Base-by-base conservation (phyloP, 345 rosid species). In the Linum usitatissimum region DNA sequence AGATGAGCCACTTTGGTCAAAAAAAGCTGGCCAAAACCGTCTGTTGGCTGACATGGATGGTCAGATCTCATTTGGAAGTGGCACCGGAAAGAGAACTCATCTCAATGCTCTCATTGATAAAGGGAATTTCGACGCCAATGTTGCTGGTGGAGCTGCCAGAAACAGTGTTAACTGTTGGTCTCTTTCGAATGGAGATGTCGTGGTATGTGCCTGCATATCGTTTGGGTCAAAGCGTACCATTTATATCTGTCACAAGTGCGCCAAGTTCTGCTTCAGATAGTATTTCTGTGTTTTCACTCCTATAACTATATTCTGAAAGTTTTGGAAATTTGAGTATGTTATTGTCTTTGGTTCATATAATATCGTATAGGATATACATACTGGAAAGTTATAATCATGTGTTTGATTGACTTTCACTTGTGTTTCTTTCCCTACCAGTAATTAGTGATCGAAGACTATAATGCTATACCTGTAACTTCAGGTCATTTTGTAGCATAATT, bases 141-240 rank as follows among this genome's bases (percentile, higher is more conserved):
- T 76, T 57, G 78, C 85, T 59, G 96, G 97, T 70, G 97, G 99
- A 74, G 86, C 78, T 30, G 95, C 93, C 57, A 83, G 99, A 76
- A 81, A 88, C 71, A 60, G 68, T 23, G 84, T 88, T 58, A 79
- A 76, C 64, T 90, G 99, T 72, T 81, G 68, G 73, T 81, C 95
- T 59, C 90, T 94, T 68, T 72, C 93, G 53, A 94, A 84, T 82
- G 97, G 97, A 77, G 95, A 94, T 73, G 68, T 94, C 80, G 95
- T 83, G 97, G 99, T 94, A 86, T 80, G 91, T 70, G 67, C 67
- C 63, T 60, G 60, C 57, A 63, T 72, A 66, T 64, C 45, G 68
- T 70, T 66, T 60, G 51, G 66, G 59, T 69, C 48, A 71, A 28
- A 34, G 30, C 18, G 3, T 18, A 55, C 18, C 18, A 4, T 55